A percentile compares a stretch with the other conserved stretches of the same genome.
These are phyloP conservation scores for Peronosclerospora sorghi DNA, from an alignment of 352 stramenopile species.

Conservation along the genomic window DNA sequence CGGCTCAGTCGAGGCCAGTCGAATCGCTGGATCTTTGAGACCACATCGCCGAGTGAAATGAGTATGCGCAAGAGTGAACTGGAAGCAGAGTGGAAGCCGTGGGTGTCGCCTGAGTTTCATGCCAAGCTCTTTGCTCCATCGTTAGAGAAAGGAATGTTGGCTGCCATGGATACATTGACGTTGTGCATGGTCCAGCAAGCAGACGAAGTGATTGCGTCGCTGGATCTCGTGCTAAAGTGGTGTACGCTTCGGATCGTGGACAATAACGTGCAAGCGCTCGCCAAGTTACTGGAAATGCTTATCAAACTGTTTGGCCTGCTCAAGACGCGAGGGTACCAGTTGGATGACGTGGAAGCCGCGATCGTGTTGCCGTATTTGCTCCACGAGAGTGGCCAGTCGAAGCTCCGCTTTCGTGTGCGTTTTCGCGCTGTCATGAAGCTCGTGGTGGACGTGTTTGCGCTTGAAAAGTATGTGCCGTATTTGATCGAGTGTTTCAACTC, in stretches of 20 bases:
- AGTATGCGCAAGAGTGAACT: conserved; percentile 57
- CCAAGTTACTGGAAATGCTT: no score
- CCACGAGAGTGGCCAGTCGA: no score
- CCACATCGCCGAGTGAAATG: conserved; percentile 58
- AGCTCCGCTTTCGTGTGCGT: conserved; percentile 68
- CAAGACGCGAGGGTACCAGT: conserved; percentile 43
- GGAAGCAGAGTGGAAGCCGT: conserved; percentile 68
- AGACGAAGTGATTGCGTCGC: no score
- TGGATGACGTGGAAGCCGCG: conserved; percentile 74
- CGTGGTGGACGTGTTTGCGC: conserved; percentile 63
- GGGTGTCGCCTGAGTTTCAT: conserved; percentile 52
- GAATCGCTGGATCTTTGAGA: conserved; percentile 82
- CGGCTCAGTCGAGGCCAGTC: conserved; percentile 52
- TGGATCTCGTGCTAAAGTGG: no score
- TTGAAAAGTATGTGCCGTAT: conserved; percentile 65
- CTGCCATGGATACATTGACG: conserved; percentile 64
- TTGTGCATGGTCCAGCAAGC: conserved; percentile 48
- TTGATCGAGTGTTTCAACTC: conserved; percentile 74
- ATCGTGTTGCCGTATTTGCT: conserved; percentile 77
- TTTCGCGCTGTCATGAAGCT: conserved; percentile 83
- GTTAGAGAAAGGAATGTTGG: conserved; percentile 78
- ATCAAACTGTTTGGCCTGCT: conserved; percentile 77
- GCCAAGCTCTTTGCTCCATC: conserved; percentile 69
- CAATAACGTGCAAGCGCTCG: no score
- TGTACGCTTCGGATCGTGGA: no score